phyloP scores from a whole-genome alignment of 768 basidiomycete genomes.

The Gloeophyllum trabeum region DNA sequence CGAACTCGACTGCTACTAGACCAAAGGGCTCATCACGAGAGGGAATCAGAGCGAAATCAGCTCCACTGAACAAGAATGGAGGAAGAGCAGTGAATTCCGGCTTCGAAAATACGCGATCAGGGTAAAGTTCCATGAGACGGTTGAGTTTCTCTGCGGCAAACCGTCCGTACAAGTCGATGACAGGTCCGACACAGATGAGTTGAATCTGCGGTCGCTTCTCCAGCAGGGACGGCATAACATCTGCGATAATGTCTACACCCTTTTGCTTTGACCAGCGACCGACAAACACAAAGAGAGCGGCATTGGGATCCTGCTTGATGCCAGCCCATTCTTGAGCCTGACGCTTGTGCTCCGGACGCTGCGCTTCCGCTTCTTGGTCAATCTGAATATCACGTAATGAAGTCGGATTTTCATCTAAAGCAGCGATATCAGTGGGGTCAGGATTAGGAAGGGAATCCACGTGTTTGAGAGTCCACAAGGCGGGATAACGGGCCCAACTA shows the following conservation, averaged over 20 bases:
- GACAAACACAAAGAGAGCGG: slow-evolving; percentile 91
- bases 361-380: slow-evolving; percentile 76
- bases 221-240: slow-evolving; percentile 82
- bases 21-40: slow-evolving; percentile 96
- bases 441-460: slow-evolving; percentile 95
- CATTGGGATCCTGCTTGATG: slow-evolving; percentile 81
- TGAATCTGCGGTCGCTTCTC: slow-evolving; percentile 84
- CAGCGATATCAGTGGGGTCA: slow-evolving; percentile 90
- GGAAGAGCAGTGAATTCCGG: slow-evolving; percentile 93
- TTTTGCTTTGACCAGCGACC: slow-evolving; percentile 99
- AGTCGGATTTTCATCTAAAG: slow-evolving; percentile 71
- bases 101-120: slow-evolving; percentile 90
- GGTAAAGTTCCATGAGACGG: slow-evolving; percentile 90
- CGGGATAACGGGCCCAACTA: slow-evolving; percentile 93
- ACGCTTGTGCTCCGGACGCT: slow-evolving; percentile 82
- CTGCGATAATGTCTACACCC: slow-evolving; percentile 94
- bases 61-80: slow-evolving; percentile 88
- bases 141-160: slow-evolving; percentile 93
- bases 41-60: slow-evolving; percentile 91
- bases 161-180: slow-evolving; percentile 90
- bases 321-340: slow-evolving; percentile 95
- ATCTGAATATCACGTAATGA: slow-evolving; percentile 63
- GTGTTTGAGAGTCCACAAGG: slow-evolving; percentile 90
- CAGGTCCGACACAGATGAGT: slow-evolving; percentile 82
- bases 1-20: slow-evolving; percentile 92